Base-by-base conservation (phyloP, 2,329 filamentous ascomycete species). In the Venturiaceae sp. region DNA sequence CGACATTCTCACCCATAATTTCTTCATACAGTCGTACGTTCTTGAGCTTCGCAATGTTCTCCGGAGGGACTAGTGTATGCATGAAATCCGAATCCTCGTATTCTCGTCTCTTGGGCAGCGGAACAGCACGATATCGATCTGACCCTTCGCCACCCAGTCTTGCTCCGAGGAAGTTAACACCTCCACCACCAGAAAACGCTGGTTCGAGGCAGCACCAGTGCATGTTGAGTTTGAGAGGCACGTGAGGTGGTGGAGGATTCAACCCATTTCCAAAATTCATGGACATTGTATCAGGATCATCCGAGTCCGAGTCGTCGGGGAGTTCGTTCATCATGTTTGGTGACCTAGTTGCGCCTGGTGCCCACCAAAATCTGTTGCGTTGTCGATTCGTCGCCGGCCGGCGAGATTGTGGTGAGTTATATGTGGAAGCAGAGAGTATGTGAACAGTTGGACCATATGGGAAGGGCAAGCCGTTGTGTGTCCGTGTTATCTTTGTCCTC, bases 171-270 rank as follows among this genome's bases (percentile, higher is more conserved):
- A 83, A 80, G 36, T 78, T 80, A 60, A 83, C 83, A 14, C 80
- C 80, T 53, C 81, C 81, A 9, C 81, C 80, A 9, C 80, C 80
- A 28, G 80, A 83, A 63, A 83, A 83, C 54, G 81, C 77, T 16
- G 81, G 81, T 63, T 83, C 80, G 3, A 80, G 76, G 62, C 81
- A 83, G 65, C 81, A 83, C 81, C 81, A 83, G 62, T 78, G 76
- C 66, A 82, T 81, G 58, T 78, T 81, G 60, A 82, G 70, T 59
- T 74, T 76, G 13, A 79, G 78, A 36, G 76, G 75, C 16, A 33
- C 30, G 23, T 41, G 44, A n/a, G 71, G 66, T 28, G 66, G 63
- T 34, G 67, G 65, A 41, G 73, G 68, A 19, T 68, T 69, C 23
- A 69, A 68, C 60, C 69, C 67, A 34, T 63, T 60, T 60, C 61